Evolutionary conservation across 495 filamentous ascomycete species (phyloP).

Genomic region (Neurospora sp.): DNA sequence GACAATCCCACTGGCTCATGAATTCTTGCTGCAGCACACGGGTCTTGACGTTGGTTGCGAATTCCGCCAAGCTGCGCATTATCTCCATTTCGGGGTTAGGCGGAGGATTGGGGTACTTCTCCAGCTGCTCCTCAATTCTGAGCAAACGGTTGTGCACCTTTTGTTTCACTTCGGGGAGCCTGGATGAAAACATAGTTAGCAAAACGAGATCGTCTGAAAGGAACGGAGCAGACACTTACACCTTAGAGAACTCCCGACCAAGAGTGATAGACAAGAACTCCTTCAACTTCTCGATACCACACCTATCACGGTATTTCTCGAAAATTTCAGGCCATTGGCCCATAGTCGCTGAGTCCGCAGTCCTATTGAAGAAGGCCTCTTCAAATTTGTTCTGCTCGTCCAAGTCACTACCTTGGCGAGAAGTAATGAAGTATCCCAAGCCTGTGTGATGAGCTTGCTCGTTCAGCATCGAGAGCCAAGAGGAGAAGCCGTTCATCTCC

Average conservation of each 20-base stretch:
- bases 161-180: slow-evolving; percentile 48
- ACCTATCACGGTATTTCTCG: slow-evolving; percentile 36
- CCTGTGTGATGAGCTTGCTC: slow-evolving; percentile 47
- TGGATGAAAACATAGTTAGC: slow-evolving; percentile 14
- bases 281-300: slow-evolving; percentile 50
- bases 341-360: slow-evolving; percentile 6
- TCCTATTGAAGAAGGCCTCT: slow-evolving; percentile 45
- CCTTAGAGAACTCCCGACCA: slow-evolving; percentile 44
- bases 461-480: slow-evolving; percentile 50
- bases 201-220: too few relatives aligned
- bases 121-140: slow-evolving; percentile 38
- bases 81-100: slow-evolving; percentile 39
- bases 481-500: slow-evolving; percentile 28
- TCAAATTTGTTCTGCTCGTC: slow-evolving; percentile 47
- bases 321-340: slow-evolving; percentile 41
- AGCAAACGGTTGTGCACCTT: slow-evolving; percentile 44
- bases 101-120: slow-evolving; percentile 46
- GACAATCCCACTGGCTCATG: slow-evolving; percentile 12
- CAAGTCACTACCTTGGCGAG: slow-evolving; percentile 36
- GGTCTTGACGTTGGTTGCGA: slow-evolving; percentile 29
- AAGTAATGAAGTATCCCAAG: slow-evolving; percentile 56
- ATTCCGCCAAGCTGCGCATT: slow-evolving; percentile 29
- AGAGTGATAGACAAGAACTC: slow-evolving; percentile 43
- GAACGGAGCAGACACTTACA: slow-evolving; percentile 20
- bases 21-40: slow-evolving; percentile 25